Conservation (phyloP, 768 basidiomycete species). For the Omphalotus guepiniiformis region DNA sequence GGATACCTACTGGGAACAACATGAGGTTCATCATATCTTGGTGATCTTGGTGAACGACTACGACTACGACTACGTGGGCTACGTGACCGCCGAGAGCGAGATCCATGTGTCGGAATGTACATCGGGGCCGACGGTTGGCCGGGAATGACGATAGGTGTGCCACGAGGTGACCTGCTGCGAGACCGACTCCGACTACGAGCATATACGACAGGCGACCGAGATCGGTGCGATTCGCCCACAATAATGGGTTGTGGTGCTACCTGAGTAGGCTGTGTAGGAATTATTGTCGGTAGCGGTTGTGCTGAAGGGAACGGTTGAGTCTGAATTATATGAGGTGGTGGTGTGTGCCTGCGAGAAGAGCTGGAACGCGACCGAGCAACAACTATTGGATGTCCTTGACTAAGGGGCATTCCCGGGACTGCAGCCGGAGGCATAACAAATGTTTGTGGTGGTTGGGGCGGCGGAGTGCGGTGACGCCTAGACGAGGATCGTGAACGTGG, state of each 20-base stretch:
- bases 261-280: not conserved
- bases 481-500: not conserved
- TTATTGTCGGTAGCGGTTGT: not conserved
- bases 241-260: not conserved
- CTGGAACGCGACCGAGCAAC: not conserved
- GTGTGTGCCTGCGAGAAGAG: not conserved
- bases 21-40: not conserved
- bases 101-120: not conserved
- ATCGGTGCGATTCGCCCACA: not conserved
- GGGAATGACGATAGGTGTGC: not conserved
- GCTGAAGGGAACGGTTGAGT: not conserved
- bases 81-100: not conserved
- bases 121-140: not conserved
- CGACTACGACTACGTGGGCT: slow-evolving; percentile 2
- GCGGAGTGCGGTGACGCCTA: too few species aligned
- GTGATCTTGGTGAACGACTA: slow-evolving; percentile 4
- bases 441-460: too few species aligned
- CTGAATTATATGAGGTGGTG: not conserved
- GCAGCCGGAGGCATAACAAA: too few species aligned
- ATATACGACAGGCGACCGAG: slow-evolving; percentile 1
- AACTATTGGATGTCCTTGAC: not conserved
- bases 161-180: slow-evolving; percentile 7
- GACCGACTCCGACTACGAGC: slow-evolving; percentile 16
- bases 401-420: too few species aligned
- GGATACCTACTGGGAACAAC: not conserved